phyloP scores from a whole-genome alignment of 208 protist genomes.

The Trypanosoma rangeli region DNA sequence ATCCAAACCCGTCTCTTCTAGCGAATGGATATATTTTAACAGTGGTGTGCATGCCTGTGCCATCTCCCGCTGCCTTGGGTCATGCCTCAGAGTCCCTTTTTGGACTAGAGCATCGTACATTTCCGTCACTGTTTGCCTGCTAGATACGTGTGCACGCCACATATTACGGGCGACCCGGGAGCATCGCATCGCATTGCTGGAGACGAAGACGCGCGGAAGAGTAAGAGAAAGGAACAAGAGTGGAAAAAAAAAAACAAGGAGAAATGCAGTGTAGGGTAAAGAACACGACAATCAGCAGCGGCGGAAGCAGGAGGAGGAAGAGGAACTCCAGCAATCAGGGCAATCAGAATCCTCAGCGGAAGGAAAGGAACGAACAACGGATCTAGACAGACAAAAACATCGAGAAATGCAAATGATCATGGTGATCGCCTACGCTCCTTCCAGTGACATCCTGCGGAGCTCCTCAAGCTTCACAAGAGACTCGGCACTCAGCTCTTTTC shows the following conservation, averaged over 20 bases:
- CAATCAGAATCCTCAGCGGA: not conserved
- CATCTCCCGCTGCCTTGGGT: constrained; percentile 59
- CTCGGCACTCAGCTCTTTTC: constrained; percentile 22
- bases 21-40: constrained; percentile 35
- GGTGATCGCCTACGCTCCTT: constrained; percentile 11
- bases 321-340: no score
- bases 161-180: constrained; percentile 24
- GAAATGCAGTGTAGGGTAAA: not conserved
- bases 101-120: constrained; percentile 67
- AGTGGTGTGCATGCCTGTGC: constrained; percentile 69
- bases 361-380: not conserved
- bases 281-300: not conserved
- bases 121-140: constrained; percentile 50
- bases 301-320: no score
- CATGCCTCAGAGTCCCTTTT: constrained; percentile 56
- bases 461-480: constrained; percentile 36
- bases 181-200: constrained; percentile 25
- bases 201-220: constrained; percentile 4
- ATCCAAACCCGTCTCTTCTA: not conserved
- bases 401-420: not conserved
- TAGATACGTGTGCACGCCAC: constrained; percentile 57
- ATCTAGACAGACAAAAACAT: constrained; percentile 2
- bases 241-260: constrained; percentile 9
- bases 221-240: not conserved
- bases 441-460: constrained; percentile 33